Evolutionary conservation across 164 flowering plant genomes (phyloP).

Genomic region (Nelumbo lutea): DNA sequence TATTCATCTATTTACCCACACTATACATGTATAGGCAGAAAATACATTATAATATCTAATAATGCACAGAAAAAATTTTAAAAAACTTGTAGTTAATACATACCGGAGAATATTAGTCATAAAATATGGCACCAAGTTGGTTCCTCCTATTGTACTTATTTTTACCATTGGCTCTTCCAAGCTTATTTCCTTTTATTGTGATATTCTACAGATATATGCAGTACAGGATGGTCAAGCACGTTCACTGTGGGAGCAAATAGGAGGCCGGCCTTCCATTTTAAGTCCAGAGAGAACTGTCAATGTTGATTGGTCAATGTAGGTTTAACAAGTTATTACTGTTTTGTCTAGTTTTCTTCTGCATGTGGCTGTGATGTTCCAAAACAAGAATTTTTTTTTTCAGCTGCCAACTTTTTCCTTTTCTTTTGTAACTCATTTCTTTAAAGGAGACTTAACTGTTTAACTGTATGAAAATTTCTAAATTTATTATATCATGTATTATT

Average conservation of each 20-base stretch:
- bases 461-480: no score
- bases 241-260: conserved; percentile 62
- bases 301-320: conserved; percentile 94
- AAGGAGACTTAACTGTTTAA: no score
- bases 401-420: background rate
- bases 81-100: no score
- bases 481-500: no score
- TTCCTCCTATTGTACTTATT: no score
- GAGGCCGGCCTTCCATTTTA: conserved; percentile 48
- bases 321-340: conserved; percentile 11
- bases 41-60: no score
- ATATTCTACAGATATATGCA: conserved; percentile 58
- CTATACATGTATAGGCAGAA: no score
- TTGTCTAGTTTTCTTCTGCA: background rate
- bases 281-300: conserved; percentile 37
- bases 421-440: no score
- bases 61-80: background rate
- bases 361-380: background rate
- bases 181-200: conserved; percentile 8
- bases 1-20: no score
- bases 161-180: background rate
- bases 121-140: no score
- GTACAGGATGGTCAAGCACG: conserved; percentile 53
- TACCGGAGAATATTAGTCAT: no score
- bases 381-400: background rate